Conservation (phyloP, 2,329 filamentous ascomycete genomes). For the Colletotrichum somersetense region DNA sequence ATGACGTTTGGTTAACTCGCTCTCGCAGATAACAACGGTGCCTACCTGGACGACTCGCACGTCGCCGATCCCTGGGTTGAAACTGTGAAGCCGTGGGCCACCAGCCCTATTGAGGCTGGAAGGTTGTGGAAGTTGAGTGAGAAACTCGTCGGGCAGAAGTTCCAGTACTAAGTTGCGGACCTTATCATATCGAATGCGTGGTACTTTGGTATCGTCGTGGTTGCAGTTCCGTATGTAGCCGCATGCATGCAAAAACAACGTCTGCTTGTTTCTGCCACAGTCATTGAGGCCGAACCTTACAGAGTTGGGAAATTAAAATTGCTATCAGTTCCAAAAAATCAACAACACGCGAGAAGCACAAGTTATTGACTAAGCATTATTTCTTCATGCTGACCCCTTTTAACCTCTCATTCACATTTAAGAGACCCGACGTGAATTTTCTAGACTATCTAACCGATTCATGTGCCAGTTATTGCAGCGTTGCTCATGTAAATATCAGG, state of each 20-base stretch:
- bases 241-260: neutral
- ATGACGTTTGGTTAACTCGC: neutral
- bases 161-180: slow-evolving; percentile 43
- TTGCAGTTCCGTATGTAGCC: neutral
- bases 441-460: neutral
- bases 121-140: slow-evolving; percentile 62
- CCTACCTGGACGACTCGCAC: slow-evolving; percentile 51
- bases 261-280: neutral
- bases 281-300: neutral
- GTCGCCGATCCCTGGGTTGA: slow-evolving; percentile 49
- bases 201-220: neutral
- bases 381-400: neutral
- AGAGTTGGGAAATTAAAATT: neutral
- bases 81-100: slow-evolving; percentile 49
- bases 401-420: neutral
- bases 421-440: neutral
- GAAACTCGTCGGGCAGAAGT: slow-evolving; percentile 58
- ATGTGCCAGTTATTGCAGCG: too few species aligned
- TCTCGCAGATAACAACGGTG: slow-evolving; percentile 48
- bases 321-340: neutral
- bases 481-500: too few species aligned
- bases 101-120: slow-evolving; percentile 53
- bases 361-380: neutral
- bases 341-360: neutral
- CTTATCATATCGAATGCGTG: slow-evolving; percentile 37